Base-by-base conservation (phyloP, 129 eudicot species). In the Tagetes patula region DNA sequence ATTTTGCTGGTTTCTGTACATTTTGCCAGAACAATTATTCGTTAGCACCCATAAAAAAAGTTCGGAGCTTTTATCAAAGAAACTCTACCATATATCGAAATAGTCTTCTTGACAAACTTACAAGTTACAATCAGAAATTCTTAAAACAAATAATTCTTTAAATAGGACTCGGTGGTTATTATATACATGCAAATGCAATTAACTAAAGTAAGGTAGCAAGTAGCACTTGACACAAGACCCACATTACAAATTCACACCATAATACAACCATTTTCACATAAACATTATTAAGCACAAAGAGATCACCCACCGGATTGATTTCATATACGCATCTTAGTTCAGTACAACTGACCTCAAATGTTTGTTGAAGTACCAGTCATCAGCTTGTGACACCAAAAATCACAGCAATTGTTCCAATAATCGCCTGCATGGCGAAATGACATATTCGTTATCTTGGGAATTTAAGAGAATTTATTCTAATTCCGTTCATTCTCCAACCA, bases 331-430 rank as follows among this genome's bases (percentile, higher is more conserved):
- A 50, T 59, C 38, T 66, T 2, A 20, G 31, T 62, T 45, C 80
- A 73, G 65, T 77, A 74, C 83, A 74, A 77, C 72, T 58, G 63
- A 63, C 72, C 73, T 65, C 43, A 33, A 12, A 59, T 60, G 46
- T 40, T 67, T 6, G 45, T 49, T 38, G 32, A 9, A 47, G 13
- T 43, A 49, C 39, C 65, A 55, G 42, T 76, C 67, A 68, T 43
- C 49, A 58, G 52, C 49, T 76, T 49, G 95, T 81, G 55, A 85
- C 74, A 37, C 95, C 95, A 61, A 84, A 80, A 55, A 87, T 43
- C 58, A 81, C 45, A 2, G 95, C 95, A 77, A 87, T 58, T 30
- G 91, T 77, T 45, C 86, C 97, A 66, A 91, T 65, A 61, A 91
- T 80, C 54, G 95, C 97, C 97, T 91, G 85, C 80, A 78, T 52